Evolutionary conservation across 2,329 filamentous ascomycete species (phyloP).

Genomic region (Aspergillus flavus): DNA sequence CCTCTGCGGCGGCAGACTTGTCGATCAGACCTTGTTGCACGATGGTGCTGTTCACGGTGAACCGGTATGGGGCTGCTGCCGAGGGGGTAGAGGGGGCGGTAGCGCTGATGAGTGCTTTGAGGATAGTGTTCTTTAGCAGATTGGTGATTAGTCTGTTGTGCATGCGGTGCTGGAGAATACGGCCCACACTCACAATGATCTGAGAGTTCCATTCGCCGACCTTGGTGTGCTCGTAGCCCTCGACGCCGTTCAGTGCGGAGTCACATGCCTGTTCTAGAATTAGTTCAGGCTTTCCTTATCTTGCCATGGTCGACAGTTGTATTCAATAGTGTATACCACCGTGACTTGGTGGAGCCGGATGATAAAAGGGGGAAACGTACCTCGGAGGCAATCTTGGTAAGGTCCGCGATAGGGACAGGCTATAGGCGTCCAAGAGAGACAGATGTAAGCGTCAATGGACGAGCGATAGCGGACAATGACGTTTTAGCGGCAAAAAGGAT

Average conservation of each 20-base stretch:
- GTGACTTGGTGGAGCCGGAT: no score
- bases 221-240: slow-evolving; percentile 83
- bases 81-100: slow-evolving; percentile 40
- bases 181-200: slow-evolving; percentile 73
- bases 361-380: slow-evolving; percentile 54
- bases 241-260: slow-evolving; percentile 70
- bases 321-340: neutral
- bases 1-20: slow-evolving; percentile 56
- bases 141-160: neutral
- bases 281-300: slow-evolving; percentile 11
- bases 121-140: slow-evolving; percentile 38
- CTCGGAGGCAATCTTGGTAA: slow-evolving; percentile 84
- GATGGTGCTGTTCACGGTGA: slow-evolving; percentile 96
- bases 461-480: slow-evolving; percentile 11
- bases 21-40: slow-evolving; percentile 78
- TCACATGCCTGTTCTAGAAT: slow-evolving; percentile 71
- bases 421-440: slow-evolving; percentile 36
- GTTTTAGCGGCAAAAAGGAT: neutral
- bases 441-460: slow-evolving; percentile 13
- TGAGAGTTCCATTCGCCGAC: slow-evolving; percentile 86
- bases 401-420: slow-evolving; percentile 74
- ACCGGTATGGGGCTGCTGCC: slow-evolving; percentile 73
- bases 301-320: neutral
- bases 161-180: neutral
- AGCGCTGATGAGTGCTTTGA: slow-evolving; percentile 46